Base-by-base conservation (phyloP, 345 rosid species). In the Syzygium aromaticum region DNA sequence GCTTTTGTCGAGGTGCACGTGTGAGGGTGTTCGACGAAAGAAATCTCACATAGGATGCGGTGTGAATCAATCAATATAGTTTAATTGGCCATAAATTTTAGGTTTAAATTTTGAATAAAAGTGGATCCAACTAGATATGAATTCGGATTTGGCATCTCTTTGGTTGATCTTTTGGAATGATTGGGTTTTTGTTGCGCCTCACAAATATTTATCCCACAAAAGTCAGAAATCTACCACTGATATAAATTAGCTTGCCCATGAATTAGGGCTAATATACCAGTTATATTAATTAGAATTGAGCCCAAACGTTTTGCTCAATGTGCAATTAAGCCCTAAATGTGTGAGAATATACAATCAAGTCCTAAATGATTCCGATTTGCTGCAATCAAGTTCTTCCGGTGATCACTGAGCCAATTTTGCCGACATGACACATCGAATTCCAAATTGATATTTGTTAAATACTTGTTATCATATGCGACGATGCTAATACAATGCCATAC, bases 121-220 rank as follows among this genome's bases (percentile, higher is more conserved):
- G 11, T 3, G 21, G 0, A 0, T 67, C 0, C 7, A 67, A 33
- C 0, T 38, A 3, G 11, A 73, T 73, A 73, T 33, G 4, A 3
- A 7, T 33, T 67, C 7, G 38, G 12, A 33, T 2, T 56, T 9
- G 46, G 11, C 25, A 17, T 67, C 12, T 67, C 78, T 67, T 17
- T 30, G 4, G 5, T 4, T 16, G 23, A 30, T 33, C 7, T 67
- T 67, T 1, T 16, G 1, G 1, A 67, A 67, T 2, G 23, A 67
- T 67, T 12, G 2, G 8, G 19, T 30, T 67, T 67, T 9, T 30
- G 3, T 67, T 67, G 5, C 3, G 46, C 22, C 23, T 33, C 13
- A 30, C 12, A 17, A 33, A 30, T 17, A 0, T 16, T 15, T 17
- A 33, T 30, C 80, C 46, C 80, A 17, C 3, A 73, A 73, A 73